Percentiles rank a stretch among this genome's conserved stretches.
These are phyloP conservation scores for Corchorus capsularis DNA, from an alignment of 345 rosid genomes.

Conservation along the genomic window DNA sequence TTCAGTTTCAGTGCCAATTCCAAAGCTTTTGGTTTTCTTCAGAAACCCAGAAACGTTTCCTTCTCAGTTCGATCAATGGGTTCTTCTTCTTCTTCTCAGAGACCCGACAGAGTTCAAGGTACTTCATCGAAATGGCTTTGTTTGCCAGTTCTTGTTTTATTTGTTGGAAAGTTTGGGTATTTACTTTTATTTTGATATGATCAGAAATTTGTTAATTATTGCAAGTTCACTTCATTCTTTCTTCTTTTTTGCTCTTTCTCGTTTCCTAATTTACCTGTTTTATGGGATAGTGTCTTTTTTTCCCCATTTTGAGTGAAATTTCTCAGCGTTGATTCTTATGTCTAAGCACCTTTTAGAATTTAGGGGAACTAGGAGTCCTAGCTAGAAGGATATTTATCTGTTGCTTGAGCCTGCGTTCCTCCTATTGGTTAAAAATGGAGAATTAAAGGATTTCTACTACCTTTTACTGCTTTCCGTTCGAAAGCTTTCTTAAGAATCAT, in stretches of 20 bases:
- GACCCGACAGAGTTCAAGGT: constrained; percentile 61
- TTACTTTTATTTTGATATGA: neutral
- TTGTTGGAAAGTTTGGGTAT: neutral
- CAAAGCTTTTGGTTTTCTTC: constrained; percentile 10
- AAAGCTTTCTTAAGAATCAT: neutral
- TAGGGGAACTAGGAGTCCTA: neutral
- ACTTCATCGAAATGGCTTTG: neutral
- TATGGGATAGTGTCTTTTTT: neutral
- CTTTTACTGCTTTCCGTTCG: neutral
- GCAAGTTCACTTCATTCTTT: neutral
- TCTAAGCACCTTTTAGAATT: neutral
- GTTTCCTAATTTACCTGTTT: neutral
- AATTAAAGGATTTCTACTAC: neutral
- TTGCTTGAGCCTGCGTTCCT: neutral
- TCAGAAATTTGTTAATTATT: neutral
- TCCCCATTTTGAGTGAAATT: neutral
- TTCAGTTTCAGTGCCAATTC: constrained; percentile 18
- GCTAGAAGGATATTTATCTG: neutral
- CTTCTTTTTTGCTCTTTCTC: neutral
- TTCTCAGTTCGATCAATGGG: constrained; percentile 68
- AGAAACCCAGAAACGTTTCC: constrained; percentile 25
- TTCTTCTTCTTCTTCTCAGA: constrained; percentile 78
- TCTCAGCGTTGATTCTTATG: neutral
- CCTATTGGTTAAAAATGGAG: neutral
- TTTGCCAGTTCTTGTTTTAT: constrained; percentile 4